A percentile compares a stretch with the other conserved stretches of the same genome.
phyloP scores from a whole-genome alignment of 192 early-diverging fungal genomes.

The Linnemannia zychae region DNA sequence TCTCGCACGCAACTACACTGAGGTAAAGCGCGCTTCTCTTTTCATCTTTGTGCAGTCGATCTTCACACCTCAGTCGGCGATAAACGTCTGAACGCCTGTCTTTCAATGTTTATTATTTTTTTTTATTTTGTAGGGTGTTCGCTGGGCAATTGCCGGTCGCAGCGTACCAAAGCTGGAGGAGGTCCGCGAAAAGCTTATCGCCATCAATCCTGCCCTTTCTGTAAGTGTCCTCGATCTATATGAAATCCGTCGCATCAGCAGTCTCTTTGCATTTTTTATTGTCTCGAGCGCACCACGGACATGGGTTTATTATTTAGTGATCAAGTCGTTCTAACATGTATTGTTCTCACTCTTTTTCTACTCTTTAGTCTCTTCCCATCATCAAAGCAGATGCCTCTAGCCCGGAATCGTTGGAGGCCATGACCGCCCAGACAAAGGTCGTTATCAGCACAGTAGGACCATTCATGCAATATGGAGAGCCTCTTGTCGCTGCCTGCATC shows the following conservation, averaged over 20 bases:
- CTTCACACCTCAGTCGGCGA: neutral
- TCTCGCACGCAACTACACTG: constrained; percentile 31
- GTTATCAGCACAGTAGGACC: constrained; percentile 88
- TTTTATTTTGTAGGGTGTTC: constrained; percentile 43
- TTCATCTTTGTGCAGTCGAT: neutral
- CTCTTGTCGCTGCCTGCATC: constrained; percentile 79
- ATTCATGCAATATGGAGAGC: constrained; percentile 77
- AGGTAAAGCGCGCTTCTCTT: neutral
- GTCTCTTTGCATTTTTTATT: neutral
- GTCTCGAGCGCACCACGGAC: too few species aligned
- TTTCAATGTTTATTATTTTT: neutral
- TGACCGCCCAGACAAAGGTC: constrained; percentile 75
- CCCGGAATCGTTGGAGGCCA: constrained; percentile 69
- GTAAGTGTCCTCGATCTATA: constrained; percentile 35
- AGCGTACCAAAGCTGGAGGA: constrained; percentile 73
- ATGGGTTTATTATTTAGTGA: too few species aligned
- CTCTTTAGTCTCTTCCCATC: constrained; percentile 64
- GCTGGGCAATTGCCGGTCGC: constrained; percentile 87
- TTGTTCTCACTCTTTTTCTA: too few species aligned
- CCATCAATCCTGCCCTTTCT: constrained; percentile 62
- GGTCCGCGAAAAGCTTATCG: constrained; percentile 64
- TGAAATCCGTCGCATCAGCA: neutral
- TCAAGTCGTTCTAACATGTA: too few species aligned
- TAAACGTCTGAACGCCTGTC: too few species aligned
- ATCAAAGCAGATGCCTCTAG: constrained; percentile 79